These are phyloP conservation scores for Asterionellopsis glacialis DNA, from an alignment of 108 stramenopile genomes.

Conservation along the genomic window DNA sequence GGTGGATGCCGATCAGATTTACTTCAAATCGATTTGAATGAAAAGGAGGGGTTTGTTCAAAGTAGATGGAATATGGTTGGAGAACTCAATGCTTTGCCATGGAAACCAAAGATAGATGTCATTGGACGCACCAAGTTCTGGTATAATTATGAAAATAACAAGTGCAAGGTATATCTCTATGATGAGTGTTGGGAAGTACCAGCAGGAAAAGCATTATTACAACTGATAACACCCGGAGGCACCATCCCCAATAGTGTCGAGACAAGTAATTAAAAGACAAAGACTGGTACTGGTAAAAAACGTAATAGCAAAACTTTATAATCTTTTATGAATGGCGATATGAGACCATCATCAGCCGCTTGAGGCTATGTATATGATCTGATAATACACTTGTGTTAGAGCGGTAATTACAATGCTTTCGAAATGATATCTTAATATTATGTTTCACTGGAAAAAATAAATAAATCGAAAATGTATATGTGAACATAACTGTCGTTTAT, in stretches of 20 bases:
- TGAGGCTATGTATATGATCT: too few relatives aligned
- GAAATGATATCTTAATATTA: too few relatives aligned
- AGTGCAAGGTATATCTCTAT: slow-evolving; percentile 57
- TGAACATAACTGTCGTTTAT: too few relatives aligned
- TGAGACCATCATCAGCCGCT: too few relatives aligned
- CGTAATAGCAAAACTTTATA: too few relatives aligned
- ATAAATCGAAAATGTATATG: too few relatives aligned
- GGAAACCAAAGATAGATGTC: slow-evolving; percentile 81
- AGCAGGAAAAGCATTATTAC: slow-evolving; percentile 58
- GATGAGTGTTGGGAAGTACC: slow-evolving; percentile 81
- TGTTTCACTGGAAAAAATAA: too few relatives aligned
- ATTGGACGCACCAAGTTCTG: slow-evolving; percentile 80
- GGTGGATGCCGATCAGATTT: slow-evolving; percentile 43
- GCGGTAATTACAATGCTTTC: too few relatives aligned
- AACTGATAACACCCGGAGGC: slow-evolving; percentile 57
- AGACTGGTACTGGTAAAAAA: too few relatives aligned
- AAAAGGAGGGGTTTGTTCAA: slow-evolving; percentile 42
- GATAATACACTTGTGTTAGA: too few relatives aligned
- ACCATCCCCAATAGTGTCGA: slow-evolving; percentile 36
- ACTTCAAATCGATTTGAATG: slow-evolving; percentile 39
- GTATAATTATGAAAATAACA: slow-evolving; percentile 28
- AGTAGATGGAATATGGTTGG: slow-evolving; percentile 86
- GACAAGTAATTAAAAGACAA: too few relatives aligned
- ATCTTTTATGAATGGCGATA: too few relatives aligned
- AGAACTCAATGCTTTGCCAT: slow-evolving; percentile 48